Percentiles rank a stretch among this genome's conserved stretches.
Evolutionary conservation across 148 eudicot genomes (phyloP).

Genomic region (Rhododendron williamsianum): DNA sequence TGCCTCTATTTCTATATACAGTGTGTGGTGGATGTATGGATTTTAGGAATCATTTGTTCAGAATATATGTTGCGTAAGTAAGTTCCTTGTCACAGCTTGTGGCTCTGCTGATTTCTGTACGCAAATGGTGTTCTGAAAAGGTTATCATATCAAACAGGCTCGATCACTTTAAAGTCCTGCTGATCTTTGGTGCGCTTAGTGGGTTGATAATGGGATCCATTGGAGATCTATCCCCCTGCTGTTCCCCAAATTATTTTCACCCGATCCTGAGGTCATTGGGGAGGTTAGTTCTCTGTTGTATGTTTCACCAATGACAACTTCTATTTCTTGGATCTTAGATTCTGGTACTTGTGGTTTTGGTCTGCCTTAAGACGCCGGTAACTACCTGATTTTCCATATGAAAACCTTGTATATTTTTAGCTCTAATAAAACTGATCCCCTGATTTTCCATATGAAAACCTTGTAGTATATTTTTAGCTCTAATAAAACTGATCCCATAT

Average conservation of each 20-base stretch:
- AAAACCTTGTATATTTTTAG: not conserved
- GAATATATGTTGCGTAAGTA: not conserved
- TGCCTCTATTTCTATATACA: not conserved
- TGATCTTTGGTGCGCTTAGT: conserved; percentile 62
- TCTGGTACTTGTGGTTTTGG: not conserved
- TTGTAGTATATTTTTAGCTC: not conserved
- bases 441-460: not conserved
- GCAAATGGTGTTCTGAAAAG: conserved; percentile 14
- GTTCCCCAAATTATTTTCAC: conserved; percentile 71
- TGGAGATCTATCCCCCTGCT: conserved; percentile 73
- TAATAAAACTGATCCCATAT: not conserved
- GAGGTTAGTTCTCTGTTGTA: conserved; percentile 46
- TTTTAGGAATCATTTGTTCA: not conserved
- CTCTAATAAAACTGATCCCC: not conserved
- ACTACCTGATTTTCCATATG: not conserved
- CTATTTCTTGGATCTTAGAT: not conserved
- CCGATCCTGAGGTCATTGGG: conserved; percentile 60
- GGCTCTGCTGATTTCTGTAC: not conserved
- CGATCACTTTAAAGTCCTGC: conserved; percentile 67
- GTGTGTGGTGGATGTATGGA: not conserved
- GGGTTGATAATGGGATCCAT: conserved; percentile 64
- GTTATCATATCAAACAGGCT: conserved; percentile 41
- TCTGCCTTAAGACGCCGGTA: not conserved
- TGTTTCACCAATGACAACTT: not conserved
- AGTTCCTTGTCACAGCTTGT: not conserved